phyloP scores from a whole-genome alignment of 2,329 filamentous ascomycete species.

The Bipolaris oryzae region DNA sequence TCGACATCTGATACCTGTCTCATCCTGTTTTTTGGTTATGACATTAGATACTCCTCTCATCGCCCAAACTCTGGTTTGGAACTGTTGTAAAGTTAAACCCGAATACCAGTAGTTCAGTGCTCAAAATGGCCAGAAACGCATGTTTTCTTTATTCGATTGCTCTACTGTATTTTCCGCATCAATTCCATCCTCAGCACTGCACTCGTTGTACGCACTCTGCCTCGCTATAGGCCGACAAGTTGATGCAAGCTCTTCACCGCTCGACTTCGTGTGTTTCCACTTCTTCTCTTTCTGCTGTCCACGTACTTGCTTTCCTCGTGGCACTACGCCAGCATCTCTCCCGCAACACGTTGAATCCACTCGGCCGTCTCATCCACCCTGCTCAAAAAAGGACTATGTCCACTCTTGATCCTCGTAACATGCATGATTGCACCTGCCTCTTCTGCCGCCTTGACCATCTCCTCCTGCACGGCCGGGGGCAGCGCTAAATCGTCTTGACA shows the following conservation, averaged over 20 bases:
- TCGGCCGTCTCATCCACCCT: conserved; percentile 44
- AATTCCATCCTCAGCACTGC: background rate
- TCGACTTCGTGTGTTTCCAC: background rate
- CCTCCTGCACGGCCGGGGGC: conserved; percentile 38
- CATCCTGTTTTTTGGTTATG: background rate
- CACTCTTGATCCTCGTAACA: conserved; percentile 40
- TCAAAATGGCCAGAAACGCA: background rate
- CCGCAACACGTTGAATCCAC: conserved; percentile 38
- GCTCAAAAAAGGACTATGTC: conserved; percentile 53
- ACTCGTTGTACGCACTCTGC: background rate
- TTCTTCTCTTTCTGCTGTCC: too few species aligned
- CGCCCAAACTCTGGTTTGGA: background rate
- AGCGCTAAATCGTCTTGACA: conserved; percentile 48
- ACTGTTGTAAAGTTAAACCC: background rate
- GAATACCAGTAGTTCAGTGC: background rate
- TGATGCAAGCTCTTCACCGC: background rate
- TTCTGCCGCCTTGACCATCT: conserved; percentile 35
- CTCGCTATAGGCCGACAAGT: background rate
- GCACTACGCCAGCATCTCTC: conserved; percentile 9
- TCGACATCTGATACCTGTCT: background rate
- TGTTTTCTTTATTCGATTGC: background rate
- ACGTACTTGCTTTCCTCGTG: background rate
- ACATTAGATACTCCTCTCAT: background rate
- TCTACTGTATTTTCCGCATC: background rate
- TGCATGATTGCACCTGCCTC: conserved; percentile 37